A percentile compares a stretch with the other conserved stretches of the same genome.
phyloP scores from a whole-genome alignment of 2,329 filamentous ascomycete species.

The Fusarium sarcochroum region DNA sequence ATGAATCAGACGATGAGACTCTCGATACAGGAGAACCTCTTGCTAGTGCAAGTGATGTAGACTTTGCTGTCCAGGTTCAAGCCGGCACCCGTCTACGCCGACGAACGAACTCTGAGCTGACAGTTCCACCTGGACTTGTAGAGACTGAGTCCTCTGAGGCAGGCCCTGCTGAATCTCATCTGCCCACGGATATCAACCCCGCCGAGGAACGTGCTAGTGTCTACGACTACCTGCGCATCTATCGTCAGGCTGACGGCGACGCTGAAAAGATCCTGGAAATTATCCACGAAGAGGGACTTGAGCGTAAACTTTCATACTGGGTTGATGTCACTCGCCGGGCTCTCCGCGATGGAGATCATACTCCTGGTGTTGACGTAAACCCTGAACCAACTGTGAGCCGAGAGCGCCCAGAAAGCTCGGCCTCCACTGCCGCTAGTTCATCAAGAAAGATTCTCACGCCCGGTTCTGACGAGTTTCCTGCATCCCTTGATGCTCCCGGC shows the following conservation, averaged over 20 bases:
- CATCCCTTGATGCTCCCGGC: slow-evolving; percentile 22
- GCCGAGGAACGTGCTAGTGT: slow-evolving; percentile 46
- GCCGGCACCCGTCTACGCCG: slow-evolving; percentile 27
- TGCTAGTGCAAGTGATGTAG: slow-evolving; percentile 27
- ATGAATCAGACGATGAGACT: slow-evolving; percentile 52
- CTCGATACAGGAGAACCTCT: slow-evolving; percentile 47
- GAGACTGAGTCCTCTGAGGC: slow-evolving; percentile 17
- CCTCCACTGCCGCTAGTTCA: slow-evolving; percentile 46
- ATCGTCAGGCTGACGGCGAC: slow-evolving; percentile 72
- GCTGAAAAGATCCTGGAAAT: slow-evolving; percentile 71
- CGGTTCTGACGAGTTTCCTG: slow-evolving; percentile 41
- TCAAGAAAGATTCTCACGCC: slow-evolving; percentile 44
- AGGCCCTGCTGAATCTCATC: slow-evolving; percentile 14
- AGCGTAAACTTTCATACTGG: slow-evolving; percentile 72
- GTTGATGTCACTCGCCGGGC: slow-evolving; percentile 64
- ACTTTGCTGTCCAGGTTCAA: slow-evolving; percentile 25
- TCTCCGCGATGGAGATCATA: slow-evolving; percentile 36
- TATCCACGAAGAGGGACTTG: slow-evolving; percentile 71
- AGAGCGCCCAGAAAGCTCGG: slow-evolving; percentile 40
- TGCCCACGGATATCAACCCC: slow-evolving; percentile 5
- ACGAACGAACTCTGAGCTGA: slow-evolving; percentile 30
- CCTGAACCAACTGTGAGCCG: neutral
- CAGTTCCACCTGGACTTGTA: slow-evolving; percentile 20
- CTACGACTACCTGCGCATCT: slow-evolving; percentile 64
- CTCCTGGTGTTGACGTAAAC: slow-evolving; percentile 4